These are phyloP conservation scores for Alternaria longipes DNA, from an alignment of 2,329 filamentous ascomycete species.

Conservation along the genomic window DNA sequence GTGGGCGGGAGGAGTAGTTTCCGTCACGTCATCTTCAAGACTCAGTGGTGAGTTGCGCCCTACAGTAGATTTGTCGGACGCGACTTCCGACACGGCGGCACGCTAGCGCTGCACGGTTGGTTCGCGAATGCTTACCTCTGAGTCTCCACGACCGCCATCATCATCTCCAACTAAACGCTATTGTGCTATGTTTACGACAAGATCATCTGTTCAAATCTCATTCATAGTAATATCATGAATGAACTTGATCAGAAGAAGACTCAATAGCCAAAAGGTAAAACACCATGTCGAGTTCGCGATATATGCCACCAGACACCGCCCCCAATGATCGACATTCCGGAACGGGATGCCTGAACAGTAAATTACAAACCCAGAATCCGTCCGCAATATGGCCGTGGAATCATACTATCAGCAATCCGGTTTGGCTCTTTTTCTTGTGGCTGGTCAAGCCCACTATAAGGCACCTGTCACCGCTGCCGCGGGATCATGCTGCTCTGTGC, in stretches of 20 bases:
- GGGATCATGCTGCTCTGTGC: not conserved
- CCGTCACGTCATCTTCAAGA: conserved; percentile 3
- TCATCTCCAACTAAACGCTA: not conserved
- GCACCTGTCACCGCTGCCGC: not conserved
- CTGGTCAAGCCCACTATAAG: conserved; percentile 9
- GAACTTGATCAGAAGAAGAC: not conserved
- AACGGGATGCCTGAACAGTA: not conserved
- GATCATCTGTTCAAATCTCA: not conserved
- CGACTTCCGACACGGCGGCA: conserved; percentile 10
- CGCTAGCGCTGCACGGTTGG: conserved; percentile 4
- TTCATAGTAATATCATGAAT: not conserved
- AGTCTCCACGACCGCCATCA: not conserved
- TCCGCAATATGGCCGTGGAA: conserved; percentile 3
- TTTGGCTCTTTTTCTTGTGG: not conserved
- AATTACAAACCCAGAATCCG: not conserved
- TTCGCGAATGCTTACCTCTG: not conserved
- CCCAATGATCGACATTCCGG: not conserved
- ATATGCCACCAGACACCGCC: conserved; percentile 2
- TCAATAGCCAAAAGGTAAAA: not conserved
- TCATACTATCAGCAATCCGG: conserved; percentile 2
- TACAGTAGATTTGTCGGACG: not conserved
- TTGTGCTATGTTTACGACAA: not conserved
- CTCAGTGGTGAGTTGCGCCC: not conserved
- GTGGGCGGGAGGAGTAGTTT: conserved; percentile 4
- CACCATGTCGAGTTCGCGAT: not conserved